These are phyloP conservation scores for Plenodomus biglobosus DNA, from an alignment of 2,329 filamentous ascomycete genomes.

Conservation along the genomic window DNA sequence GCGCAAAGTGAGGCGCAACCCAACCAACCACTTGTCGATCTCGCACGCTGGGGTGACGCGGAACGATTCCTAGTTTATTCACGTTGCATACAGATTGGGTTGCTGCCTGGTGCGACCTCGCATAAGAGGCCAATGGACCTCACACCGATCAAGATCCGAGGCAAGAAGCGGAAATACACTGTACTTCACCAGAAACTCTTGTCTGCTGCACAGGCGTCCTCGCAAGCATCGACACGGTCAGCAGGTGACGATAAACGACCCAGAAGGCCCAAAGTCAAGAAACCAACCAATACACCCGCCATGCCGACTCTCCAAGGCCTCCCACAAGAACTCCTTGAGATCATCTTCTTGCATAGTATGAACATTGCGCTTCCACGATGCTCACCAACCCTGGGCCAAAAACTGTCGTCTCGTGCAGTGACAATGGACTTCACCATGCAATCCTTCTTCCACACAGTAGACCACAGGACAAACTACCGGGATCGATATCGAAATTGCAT, in stretches of 20 bases:
- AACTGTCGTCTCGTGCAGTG: conserved; percentile 32
- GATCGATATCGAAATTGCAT: conserved; percentile 24
- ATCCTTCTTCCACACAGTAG: conserved; percentile 38
- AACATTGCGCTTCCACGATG: conserved; percentile 38
- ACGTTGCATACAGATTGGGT: conserved; percentile 16
- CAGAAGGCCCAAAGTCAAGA: conserved; percentile 18
- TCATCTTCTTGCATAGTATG: conserved; percentile 42
- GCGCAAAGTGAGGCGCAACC: conserved; percentile 18
- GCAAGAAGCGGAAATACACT: conserved; percentile 32
- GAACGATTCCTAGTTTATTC: conserved; percentile 21
- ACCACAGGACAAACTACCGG: conserved; percentile 31
- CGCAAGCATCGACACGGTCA: conserved; percentile 1
- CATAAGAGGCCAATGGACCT: conserved; percentile 32
- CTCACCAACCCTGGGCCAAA: conserved; percentile 34
- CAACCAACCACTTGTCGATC: not conserved
- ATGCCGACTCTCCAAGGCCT: conserved; percentile 40
- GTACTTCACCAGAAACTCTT: not conserved
- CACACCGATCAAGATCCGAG: conserved; percentile 39
- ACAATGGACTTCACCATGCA: conserved; percentile 36
- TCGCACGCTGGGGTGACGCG: conserved; percentile 4
- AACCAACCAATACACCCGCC: conserved; percentile 17
- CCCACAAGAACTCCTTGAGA: conserved; percentile 40
- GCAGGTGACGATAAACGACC: conserved; percentile 10
- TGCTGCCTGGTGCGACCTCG: conserved; percentile 29
- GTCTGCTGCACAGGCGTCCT: conserved; percentile 3